phyloP scores from a whole-genome alignment of 2,329 filamentous ascomycete species.

The Stagonosporopsis rhizophila region DNA sequence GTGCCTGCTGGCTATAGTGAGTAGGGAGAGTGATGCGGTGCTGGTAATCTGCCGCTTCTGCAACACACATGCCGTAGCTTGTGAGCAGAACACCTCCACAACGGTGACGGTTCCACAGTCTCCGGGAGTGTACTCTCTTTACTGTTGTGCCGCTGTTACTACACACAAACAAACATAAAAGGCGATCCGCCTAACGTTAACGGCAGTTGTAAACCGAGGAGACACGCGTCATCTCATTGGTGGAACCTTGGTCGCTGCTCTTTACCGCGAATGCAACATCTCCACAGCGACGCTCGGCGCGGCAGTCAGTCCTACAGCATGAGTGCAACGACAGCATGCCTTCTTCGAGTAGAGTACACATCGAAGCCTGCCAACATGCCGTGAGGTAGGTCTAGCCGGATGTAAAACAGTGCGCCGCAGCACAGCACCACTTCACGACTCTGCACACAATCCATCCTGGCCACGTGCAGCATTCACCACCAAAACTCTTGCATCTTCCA shows the following conservation, averaged over 20 bases:
- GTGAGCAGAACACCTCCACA: too few relatives aligned
- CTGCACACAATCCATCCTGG: not conserved
- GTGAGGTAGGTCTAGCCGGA: not conserved
- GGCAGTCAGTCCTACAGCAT: not conserved
- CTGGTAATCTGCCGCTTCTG: not conserved
- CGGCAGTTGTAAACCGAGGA: not conserved
- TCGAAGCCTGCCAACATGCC: not conserved
- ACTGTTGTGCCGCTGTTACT: not conserved
- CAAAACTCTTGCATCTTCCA: not conserved
- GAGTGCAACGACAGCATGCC: not conserved
- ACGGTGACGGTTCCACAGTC: too few relatives aligned
- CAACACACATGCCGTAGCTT: not conserved
- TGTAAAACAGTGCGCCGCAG: too few relatives aligned
- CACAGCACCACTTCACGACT: too few relatives aligned
- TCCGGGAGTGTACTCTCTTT: not conserved
- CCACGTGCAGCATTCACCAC: not conserved
- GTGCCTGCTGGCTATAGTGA: too few relatives aligned
- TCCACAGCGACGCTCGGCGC: not conserved
- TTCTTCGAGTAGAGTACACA: not conserved
- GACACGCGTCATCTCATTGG: conserved; percentile 1
- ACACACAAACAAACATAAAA: not conserved
- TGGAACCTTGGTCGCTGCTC: not conserved
- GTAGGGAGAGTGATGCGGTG: too few relatives aligned
- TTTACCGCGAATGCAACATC: not conserved
- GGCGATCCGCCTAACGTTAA: not conserved